phyloP scores from a whole-genome alignment of 495 filamentous ascomycete genomes.

The Lasiosphaeria ovina region DNA sequence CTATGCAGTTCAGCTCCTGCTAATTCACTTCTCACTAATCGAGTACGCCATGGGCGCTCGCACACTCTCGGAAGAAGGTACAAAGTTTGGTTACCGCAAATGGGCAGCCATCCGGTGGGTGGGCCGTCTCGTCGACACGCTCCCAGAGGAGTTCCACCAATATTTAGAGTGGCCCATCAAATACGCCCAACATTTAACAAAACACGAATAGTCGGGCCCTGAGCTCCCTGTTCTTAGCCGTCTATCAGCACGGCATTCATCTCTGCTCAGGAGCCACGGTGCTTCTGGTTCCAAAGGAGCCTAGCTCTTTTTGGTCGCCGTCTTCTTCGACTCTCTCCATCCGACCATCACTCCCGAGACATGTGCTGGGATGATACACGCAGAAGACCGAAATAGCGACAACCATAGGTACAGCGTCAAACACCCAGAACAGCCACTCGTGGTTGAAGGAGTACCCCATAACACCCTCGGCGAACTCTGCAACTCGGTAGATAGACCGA shows the following conservation, averaged over 20 bases:
- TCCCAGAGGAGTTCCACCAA: conserved; percentile 21
- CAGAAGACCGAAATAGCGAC: conserved; percentile 24
- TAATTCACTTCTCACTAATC: conserved; percentile 48
- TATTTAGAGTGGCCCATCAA: conserved; percentile 24
- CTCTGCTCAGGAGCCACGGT: no score
- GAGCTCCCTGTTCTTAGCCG: no score
- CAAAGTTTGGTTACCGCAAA: conserved; percentile 21
- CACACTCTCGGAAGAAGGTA: conserved; percentile 11
- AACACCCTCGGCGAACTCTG: conserved; percentile 60
- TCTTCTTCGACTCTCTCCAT: no score
- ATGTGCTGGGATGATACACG: conserved; percentile 18
- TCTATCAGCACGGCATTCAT: no score
- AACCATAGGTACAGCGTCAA: conserved; percentile 61
- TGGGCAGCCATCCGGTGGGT: conserved; percentile 21
- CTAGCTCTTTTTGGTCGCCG: no score
- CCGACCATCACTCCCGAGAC: conserved; percentile 10
- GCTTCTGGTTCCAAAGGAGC: no score
- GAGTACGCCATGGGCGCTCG: conserved; percentile 28
- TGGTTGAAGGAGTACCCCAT: conserved; percentile 49
- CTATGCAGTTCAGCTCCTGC: conserved; percentile 41
- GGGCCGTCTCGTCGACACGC: conserved; percentile 9
- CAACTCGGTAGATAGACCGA: conserved; percentile 59
- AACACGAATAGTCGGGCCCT: no score
- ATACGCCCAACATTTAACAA: background rate
- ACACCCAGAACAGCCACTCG: conserved; percentile 63